Evolutionary conservation across 2,329 filamentous ascomycete genomes (phyloP).

Genomic region (Hirsutella minnesotensis): DNA sequence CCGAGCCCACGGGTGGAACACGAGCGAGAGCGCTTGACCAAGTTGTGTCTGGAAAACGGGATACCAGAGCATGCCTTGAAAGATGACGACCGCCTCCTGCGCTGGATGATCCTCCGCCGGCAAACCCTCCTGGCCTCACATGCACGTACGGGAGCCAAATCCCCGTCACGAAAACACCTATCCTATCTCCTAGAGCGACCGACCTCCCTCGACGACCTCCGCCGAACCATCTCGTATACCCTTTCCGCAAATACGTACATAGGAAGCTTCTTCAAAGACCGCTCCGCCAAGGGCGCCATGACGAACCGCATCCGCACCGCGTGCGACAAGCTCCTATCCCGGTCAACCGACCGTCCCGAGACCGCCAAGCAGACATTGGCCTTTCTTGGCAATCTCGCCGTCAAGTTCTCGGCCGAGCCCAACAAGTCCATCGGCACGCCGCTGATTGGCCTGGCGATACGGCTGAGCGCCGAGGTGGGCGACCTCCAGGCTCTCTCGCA

Average conservation of each 20-base stretch:
- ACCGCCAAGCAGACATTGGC: slow-evolving; percentile 14
- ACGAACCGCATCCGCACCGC: slow-evolving; percentile 11
- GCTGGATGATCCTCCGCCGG: slow-evolving; percentile 22
- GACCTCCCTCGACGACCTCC: slow-evolving; percentile 14
- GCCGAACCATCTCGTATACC: slow-evolving; percentile 18
- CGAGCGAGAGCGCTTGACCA: neutral
- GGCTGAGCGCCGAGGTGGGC: slow-evolving; percentile 16
- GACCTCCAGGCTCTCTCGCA: slow-evolving; percentile 10
- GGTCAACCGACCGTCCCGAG: slow-evolving; percentile 1
- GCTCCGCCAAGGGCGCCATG: slow-evolving; percentile 3
- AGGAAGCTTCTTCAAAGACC: slow-evolving; percentile 7
- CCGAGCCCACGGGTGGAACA: neutral
- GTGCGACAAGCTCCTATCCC: slow-evolving; percentile 10
- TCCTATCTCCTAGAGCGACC: slow-evolving; percentile 10
- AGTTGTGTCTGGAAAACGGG: slow-evolving; percentile 15
- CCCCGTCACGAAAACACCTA: slow-evolving; percentile 7
- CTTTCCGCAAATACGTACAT: slow-evolving; percentile 12
- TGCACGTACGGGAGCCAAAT: slow-evolving; percentile 1
- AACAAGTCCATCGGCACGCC: slow-evolving; percentile 11
- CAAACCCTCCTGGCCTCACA: slow-evolving; percentile 5
- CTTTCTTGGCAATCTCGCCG: slow-evolving; percentile 28
- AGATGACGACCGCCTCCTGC: slow-evolving; percentile 20
- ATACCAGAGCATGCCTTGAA: slow-evolving; percentile 15
- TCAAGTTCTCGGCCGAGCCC: slow-evolving; percentile 15
- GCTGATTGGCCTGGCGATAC: slow-evolving; percentile 18